phyloP scores from a whole-genome alignment of 2,329 filamentous ascomycete genomes.

The Penicillium sp. region DNA sequence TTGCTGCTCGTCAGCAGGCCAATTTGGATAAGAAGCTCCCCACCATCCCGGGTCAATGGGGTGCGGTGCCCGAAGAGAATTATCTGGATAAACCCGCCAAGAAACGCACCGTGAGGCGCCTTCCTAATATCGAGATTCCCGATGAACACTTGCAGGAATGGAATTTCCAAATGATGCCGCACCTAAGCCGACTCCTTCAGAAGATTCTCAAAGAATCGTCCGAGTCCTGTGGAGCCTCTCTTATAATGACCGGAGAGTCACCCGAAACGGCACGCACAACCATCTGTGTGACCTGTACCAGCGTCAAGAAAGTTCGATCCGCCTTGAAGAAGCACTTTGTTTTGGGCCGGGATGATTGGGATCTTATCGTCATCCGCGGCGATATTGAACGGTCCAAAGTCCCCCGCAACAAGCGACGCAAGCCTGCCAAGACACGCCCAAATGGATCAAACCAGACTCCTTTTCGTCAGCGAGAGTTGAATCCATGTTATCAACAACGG shows the following conservation, averaged over 20 bases:
- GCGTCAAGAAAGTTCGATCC: slow-evolving; percentile 56
- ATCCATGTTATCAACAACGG: slow-evolving; percentile 73
- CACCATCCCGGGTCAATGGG: slow-evolving; percentile 16
- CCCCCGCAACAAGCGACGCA: slow-evolving; percentile 41
- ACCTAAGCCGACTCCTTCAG: slow-evolving; percentile 58
- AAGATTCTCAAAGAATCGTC: slow-evolving; percentile 58
- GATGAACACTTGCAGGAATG: slow-evolving; percentile 57
- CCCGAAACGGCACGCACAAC: slow-evolving; percentile 59
- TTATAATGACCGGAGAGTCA: slow-evolving; percentile 60
- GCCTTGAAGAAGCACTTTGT: slow-evolving; percentile 58
- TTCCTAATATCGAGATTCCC: slow-evolving; percentile 53
- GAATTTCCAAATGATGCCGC: slow-evolving; percentile 58
- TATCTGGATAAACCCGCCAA: slow-evolving; percentile 32
- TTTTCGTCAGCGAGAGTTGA: slow-evolving; percentile 45
- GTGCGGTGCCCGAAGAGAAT: slow-evolving; percentile 24
- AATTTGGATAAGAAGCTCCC: slow-evolving; percentile 20
- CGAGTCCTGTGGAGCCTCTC: slow-evolving; percentile 60
- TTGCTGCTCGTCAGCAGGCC: slow-evolving; percentile 11
- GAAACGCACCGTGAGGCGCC: slow-evolving; percentile 45
- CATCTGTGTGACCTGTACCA: slow-evolving; percentile 63
- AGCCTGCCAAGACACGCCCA: slow-evolving; percentile 33
- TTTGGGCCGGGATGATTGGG: slow-evolving; percentile 55
- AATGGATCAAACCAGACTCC: slow-evolving; percentile 26
- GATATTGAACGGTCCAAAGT: slow-evolving; percentile 57
- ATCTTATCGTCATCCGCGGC: slow-evolving; percentile 61